Conservation (phyloP, 2,329 filamentous ascomycete species). For the Phaeosphaeria sp. region DNA sequence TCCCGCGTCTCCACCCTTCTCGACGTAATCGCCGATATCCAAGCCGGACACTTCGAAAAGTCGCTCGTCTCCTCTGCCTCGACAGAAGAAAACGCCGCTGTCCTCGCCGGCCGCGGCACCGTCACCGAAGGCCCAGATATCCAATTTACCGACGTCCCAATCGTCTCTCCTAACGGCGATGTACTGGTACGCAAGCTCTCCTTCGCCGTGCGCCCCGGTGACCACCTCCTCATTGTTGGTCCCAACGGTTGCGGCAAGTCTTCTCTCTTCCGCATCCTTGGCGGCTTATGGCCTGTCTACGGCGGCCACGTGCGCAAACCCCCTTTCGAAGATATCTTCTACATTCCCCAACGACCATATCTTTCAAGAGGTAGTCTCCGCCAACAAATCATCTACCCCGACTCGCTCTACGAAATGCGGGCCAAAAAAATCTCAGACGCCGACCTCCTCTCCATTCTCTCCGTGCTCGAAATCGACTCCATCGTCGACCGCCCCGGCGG, state of each 20-base stretch:
- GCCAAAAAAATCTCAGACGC: slow-evolving; percentile 81
- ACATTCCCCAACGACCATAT: slow-evolving; percentile 95
- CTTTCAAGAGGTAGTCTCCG: slow-evolving; percentile 89
- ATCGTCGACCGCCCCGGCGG: slow-evolving; percentile 80
- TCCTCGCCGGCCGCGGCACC: slow-evolving; percentile 81
- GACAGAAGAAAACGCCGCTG: slow-evolving; percentile 79
- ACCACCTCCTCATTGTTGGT: slow-evolving; percentile 92
- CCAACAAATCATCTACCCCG: slow-evolving; percentile 96
- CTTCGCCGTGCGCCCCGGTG: slow-evolving; percentile 83
- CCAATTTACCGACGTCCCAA: slow-evolving; percentile 86
- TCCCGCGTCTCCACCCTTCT: slow-evolving; percentile 88
- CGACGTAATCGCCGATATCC: slow-evolving; percentile 93
- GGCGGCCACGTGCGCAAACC: slow-evolving; percentile 93
- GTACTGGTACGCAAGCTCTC: slow-evolving; percentile 85
- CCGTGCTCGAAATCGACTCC: slow-evolving; percentile 80
- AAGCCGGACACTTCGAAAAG: slow-evolving; percentile 91
- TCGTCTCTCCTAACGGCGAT: slow-evolving; percentile 96
- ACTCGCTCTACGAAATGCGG: slow-evolving; percentile 85
- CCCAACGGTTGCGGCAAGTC: slow-evolving; percentile 98
- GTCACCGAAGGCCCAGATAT: slow-evolving; percentile 85
- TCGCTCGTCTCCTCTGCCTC: slow-evolving; percentile 89
- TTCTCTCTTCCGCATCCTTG: slow-evolving; percentile 92
- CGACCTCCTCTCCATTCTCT: slow-evolving; percentile 78
- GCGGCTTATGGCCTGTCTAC: slow-evolving; percentile 97
- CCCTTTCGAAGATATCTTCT: slow-evolving; percentile 92